Evolutionary conservation across 768 basidiomycete genomes (phyloP).

Genomic region (Russula ochroleuca): DNA sequence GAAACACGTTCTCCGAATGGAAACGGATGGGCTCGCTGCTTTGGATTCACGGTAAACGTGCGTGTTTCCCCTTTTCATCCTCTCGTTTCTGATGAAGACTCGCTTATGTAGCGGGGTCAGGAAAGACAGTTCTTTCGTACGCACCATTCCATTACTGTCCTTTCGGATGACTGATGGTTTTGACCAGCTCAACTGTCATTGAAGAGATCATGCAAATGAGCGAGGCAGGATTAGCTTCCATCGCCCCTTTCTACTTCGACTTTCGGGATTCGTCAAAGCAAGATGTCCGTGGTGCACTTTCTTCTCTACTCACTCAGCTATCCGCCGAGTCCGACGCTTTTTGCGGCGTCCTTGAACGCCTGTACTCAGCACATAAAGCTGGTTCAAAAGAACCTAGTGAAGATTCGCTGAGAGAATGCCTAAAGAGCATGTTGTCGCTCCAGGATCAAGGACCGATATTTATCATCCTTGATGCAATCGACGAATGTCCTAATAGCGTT

Average conservation of each 20-base stretch:
- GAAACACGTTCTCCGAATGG: background rate
- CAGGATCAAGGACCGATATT: background rate
- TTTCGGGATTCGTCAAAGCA: background rate
- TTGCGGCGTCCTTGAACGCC: background rate
- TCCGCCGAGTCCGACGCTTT: background rate
- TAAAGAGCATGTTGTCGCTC: background rate
- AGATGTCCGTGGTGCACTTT: background rate
- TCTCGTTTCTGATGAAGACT: background rate
- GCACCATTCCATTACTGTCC: background rate
- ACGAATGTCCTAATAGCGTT: background rate
- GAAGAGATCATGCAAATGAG: background rate
- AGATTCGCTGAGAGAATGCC: background rate
- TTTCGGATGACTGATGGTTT: background rate
- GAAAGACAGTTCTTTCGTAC: background rate
- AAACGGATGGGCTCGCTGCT: background rate
- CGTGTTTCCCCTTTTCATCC: background rate
- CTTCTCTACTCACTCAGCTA: background rate
- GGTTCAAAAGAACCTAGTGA: background rate
- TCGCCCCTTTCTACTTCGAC: background rate
- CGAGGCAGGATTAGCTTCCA: background rate
- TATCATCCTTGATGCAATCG: background rate
- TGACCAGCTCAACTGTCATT: background rate
- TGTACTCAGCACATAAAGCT: background rate
- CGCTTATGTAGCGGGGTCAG: background rate
- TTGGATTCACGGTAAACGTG: conserved; percentile 2